Base-by-base conservation (phyloP, 2,329 filamentous ascomycete genomes). In the Scytalidium lignicola region DNA sequence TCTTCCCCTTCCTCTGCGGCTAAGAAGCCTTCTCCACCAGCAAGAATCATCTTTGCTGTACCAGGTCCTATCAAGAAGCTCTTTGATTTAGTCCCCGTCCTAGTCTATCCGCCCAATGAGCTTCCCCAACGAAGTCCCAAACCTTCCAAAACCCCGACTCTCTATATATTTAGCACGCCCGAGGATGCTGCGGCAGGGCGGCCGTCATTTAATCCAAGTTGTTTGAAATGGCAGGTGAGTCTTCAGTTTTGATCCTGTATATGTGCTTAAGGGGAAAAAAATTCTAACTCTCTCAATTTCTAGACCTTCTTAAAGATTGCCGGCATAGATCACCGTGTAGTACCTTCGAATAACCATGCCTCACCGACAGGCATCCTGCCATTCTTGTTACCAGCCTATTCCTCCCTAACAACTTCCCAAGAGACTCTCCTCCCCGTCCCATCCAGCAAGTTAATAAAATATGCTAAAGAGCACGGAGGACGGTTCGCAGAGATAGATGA, bases 191-290 rank as follows among this genome's bases (percentile, higher is more conserved):
- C 67, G 49, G 63, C 64, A 37, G 83, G 82, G 3, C 70, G 74
- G 23, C 87, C 90, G 21, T 95, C 89, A 56, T 95, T 86, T 71
- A 97, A 97, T 65, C 93, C 93, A 10, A 82, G 84, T 51, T 99
- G 93, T 73, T 74, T 97, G 62, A 96, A 92, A 74, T 97, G 90
- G 90, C 93, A 97, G 87, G 90, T 92, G 61, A 58, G 81, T 67
- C 28, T 48, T 44, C 8, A 10, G 23, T 26, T n/a, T n/a, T n/a
- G n/a, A n/a, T n/a, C n/a, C n/a, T n/a, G n/a, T n/a, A n/a, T n/a
- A n/a, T n/a, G n/a, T n/a, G n/a, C n/a, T n/a, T n/a, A n/a, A n/a
- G n/a, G n/a, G n/a, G n/a, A n/a, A 26, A 26, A 26, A 26, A 26
- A 26, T 26, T 26, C 6, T 26, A 5, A 26, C 23, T 26, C 6